Evolutionary conservation across 768 basidiomycete genomes (phyloP), one percentile per base, ranked within the genome.

Genomic region (Amanita inopinata): DNA sequence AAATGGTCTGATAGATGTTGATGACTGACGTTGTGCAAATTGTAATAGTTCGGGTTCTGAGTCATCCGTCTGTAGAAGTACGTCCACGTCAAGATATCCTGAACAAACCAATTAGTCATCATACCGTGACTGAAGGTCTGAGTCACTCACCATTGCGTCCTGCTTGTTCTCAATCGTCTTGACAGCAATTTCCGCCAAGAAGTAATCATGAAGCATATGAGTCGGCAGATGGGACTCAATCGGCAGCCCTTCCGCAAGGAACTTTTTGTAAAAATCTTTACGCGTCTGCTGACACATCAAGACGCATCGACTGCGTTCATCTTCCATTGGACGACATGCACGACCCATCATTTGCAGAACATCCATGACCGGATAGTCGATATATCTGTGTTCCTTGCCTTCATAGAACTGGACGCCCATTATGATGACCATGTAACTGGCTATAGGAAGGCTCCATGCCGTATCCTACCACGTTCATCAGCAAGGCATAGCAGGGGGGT

Each of bases 121-220:
- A 12, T n/a, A 45, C 34, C 11, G 18, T 23, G 8, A 31, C 5
- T 12, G 5, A 18, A 8, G 31, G 31, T 1, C 5, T 33, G 23
- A 27, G 17, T 14, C n/a, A 60, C 66, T 18, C 47, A 84, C 86
- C 84, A 91, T 86, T 0, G 88, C 88, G 58, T 96, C 90, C 61
- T 99, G 94, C 68, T 99, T 99, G 63, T 97, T 98, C 65, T 98
- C 92, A 45, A 98, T 97, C 9, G 93, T 98, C 66, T 92, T 94
- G 31, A 97, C 92, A 6, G 93, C 93, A 49, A 98, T 96, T 61
- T 98, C 96, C 0, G 94, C 91, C 38, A 97, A 73, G 78, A 98
- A 97, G 61, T 96, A 96, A 57, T 98, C 96, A 53, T 97, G 94
- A 1, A 99, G 65, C 45, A 85, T 66, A 57, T 91, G 83, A 0